phyloP scores from a whole-genome alignment of 805 yeast genomes.

The Candida chauliodis region DNA sequence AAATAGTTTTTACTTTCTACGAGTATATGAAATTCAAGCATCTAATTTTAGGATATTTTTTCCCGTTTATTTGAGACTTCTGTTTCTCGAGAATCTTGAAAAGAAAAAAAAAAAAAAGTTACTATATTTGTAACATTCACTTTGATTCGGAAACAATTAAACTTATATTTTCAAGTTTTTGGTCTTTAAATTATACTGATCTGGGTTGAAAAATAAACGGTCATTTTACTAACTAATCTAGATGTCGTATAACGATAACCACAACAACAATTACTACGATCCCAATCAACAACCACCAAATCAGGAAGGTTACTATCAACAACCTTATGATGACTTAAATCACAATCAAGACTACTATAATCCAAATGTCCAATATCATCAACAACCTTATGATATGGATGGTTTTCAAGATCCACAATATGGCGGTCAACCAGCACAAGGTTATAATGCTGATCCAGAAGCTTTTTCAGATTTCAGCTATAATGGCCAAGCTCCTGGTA shows the following conservation, averaged over 20 bases:
- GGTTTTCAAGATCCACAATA: slow-evolving; percentile 36
- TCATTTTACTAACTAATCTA: slow-evolving; percentile 14
- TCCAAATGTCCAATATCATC: slow-evolving; percentile 44
- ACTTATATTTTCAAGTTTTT: too few species aligned
- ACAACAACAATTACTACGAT: slow-evolving; percentile 41
- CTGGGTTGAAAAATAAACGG: too few species aligned
- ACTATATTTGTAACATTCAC: too few species aligned
- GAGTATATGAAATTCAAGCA: too few species aligned
- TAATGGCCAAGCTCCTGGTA: slow-evolving; percentile 51
- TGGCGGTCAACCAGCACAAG: slow-evolving; percentile 26
- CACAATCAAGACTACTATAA: slow-evolving; percentile 47
- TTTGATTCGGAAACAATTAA: too few species aligned
- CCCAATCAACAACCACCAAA: slow-evolving; percentile 36
- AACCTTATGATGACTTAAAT: slow-evolving; percentile 10
- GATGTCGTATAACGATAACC: slow-evolving; percentile 62
- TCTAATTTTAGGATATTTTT: too few species aligned
- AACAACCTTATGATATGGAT: slow-evolving; percentile 48
- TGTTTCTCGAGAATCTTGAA: too few species aligned
- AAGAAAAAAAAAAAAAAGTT: too few species aligned
- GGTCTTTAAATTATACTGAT: too few species aligned
- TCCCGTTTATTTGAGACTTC: too few species aligned
- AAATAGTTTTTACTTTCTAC: too few species aligned
- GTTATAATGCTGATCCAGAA: slow-evolving; percentile 50
- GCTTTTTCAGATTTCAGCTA: slow-evolving; percentile 66
- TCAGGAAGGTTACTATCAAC: slow-evolving; percentile 31